Conservation (phyloP, 352 stramenopile genomes). For the Phytophthora fragariaefolia region DNA sequence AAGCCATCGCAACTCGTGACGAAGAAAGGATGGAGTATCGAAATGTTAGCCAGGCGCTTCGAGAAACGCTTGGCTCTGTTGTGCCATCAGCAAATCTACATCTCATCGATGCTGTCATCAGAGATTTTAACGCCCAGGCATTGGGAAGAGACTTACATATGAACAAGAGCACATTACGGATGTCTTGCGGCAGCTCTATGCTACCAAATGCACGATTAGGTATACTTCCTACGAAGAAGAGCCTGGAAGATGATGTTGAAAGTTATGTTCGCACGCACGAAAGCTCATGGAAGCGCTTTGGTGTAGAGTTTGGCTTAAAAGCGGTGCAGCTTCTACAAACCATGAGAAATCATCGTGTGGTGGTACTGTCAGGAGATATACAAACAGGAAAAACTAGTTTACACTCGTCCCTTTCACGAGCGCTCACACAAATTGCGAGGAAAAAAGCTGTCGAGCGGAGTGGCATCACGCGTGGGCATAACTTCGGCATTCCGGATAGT, state of each 20-base stretch:
- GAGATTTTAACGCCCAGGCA: slow-evolving; percentile 44
- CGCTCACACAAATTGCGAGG: slow-evolving; percentile 31
- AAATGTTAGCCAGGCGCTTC: slow-evolving; percentile 47
- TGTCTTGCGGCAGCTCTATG: slow-evolving; percentile 3
- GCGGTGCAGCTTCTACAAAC: slow-evolving; percentile 51
- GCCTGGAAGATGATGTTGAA: slow-evolving; percentile 46
- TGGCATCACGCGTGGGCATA: background rate
- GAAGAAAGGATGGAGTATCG: slow-evolving; percentile 48
- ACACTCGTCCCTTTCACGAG: slow-evolving; percentile 46
- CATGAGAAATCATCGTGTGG: slow-evolving; percentile 32
- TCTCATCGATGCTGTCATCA: slow-evolving; percentile 49
- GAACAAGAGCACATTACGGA: slow-evolving; percentile 28
- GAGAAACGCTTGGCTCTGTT: slow-evolving; percentile 35
- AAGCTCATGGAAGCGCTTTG: slow-evolving; percentile 39
- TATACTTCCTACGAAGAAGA: background rate
- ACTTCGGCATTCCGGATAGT: background rate
- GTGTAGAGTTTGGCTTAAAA: slow-evolving; percentile 46
- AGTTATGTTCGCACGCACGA: slow-evolving; percentile 28
- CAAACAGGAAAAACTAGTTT: slow-evolving; percentile 65
- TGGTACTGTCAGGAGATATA: slow-evolving; percentile 50
- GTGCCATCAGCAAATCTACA: slow-evolving; percentile 34
- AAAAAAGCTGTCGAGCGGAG: background rate
- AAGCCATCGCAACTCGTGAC: slow-evolving; percentile 23
- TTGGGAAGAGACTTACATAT: slow-evolving; percentile 30
- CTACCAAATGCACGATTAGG: background rate